Evolutionary conservation across 371 early-diverging fungal genomes (phyloP), one percentile per base, ranked within the genome.

Genomic region (Mucor saturninus): DNA sequence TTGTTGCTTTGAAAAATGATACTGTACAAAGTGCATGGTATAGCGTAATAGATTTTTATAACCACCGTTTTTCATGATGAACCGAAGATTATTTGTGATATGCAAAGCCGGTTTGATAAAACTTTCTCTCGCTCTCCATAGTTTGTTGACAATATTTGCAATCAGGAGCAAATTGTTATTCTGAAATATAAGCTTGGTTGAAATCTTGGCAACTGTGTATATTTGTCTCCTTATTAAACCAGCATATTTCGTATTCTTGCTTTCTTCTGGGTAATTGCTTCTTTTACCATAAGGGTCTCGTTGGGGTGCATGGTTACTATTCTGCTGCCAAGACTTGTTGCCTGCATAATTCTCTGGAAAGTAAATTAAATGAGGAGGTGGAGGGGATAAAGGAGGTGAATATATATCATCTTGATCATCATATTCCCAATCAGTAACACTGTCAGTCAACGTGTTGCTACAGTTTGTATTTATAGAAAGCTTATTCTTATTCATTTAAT

Each of bases 111-210:
- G 49, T 28, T 21, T 14, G 49, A n/a, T 35, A 28, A 59, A 50
- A 39, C 21, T n/a, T 4, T 11, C 1, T 14, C 61, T 60, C 14
- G 38, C 31, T 6, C 32, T 60, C 61, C 61, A 60, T 53, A 60
- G 6, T 11, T 30, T 51, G 35, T 53, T 60, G 42, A 53, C 21
- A 15, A 60, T 26, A 32, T 40, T 60, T 29, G 38, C 14, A 13
- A 53, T 42, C 32, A 53, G 53, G 53, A 60, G 61, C 32, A 60
- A 11, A 31, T 53, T 59, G 9, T 59, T 59, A n/a, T 59, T 59
- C 42, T 53, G 30, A 21, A 60, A 53, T 60, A 60, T 32, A 14
- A 51, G 35, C 42, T 31, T 52, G 11, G 42, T 32, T 13, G 52
- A 35, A 14, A n/a, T 40, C 61, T 60, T 60, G 53, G 61, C 53